These are phyloP conservation scores for Cadophora malorum DNA, from an alignment of 2,329 filamentous ascomycete species.

Conservation along the genomic window DNA sequence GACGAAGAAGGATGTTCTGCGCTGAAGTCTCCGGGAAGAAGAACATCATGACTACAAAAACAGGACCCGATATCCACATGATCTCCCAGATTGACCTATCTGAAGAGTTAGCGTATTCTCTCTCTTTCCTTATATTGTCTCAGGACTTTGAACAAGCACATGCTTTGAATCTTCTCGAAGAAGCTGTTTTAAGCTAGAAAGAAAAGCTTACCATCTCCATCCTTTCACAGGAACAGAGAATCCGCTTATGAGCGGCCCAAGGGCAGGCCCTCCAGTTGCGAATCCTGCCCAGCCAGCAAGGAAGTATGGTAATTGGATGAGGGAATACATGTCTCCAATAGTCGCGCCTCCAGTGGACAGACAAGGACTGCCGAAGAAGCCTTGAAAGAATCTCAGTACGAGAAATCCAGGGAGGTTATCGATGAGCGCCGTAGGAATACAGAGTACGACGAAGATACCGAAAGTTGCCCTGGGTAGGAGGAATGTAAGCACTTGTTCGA, in stretches of 20 bases:
- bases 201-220: conserved; percentile 60
- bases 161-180: not conserved
- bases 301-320: conserved; percentile 47
- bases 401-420: conserved; percentile 66
- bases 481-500: not conserved
- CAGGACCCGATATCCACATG: conserved; percentile 62
- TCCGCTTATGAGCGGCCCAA: conserved; percentile 64
- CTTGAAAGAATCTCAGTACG: conserved; percentile 65
- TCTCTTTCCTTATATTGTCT: no score
- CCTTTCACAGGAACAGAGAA: conserved; percentile 60
- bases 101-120: not conserved
- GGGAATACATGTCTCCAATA: conserved; percentile 59
- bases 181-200: not conserved
- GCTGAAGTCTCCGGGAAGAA: conserved; percentile 67
- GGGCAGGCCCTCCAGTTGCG: conserved; percentile 51
- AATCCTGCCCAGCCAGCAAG: conserved; percentile 14
- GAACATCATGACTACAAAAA: conserved; percentile 63
- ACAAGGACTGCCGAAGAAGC: conserved; percentile 67
- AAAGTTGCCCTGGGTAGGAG: conserved; percentile 55
- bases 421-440: conserved; percentile 65
- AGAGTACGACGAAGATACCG: conserved; percentile 67
- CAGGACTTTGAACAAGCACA: no score
- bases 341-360: conserved; percentile 62
- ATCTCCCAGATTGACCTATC: conserved; percentile 54
- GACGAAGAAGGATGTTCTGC: conserved; percentile 63